Evolutionary conservation across 441 rosid species (phyloP), one percentile per base, ranked within the genome.

Genomic region (Euphorbia corollata): DNA sequence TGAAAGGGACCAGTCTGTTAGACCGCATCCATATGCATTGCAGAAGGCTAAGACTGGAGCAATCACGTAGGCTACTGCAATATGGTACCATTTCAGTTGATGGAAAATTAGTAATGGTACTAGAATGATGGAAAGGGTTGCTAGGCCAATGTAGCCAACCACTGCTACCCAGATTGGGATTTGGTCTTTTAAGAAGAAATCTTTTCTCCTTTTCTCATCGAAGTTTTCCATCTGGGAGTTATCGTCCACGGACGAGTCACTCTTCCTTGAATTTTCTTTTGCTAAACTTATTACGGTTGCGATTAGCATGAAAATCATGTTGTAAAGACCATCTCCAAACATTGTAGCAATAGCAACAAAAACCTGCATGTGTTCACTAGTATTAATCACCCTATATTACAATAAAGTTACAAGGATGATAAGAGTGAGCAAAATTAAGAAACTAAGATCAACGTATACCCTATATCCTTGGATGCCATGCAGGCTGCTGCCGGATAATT

Each of bases 1-100:
- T 30, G 96, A 97, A 0, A 92, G 86, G n/a, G 96, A 90, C 96
- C 96, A 89, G 54, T 92, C 97, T 0, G 96, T 88, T 60, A 92
- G 91, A 18, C 98, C 98, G 8, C 87, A 82, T 15, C 98, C 98
- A n/a, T 90, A 92, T 59, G 98, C 96, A 24, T 92, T 92, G 82
- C 98, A 92, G 83, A 92, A 92, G 75, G 91, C 95, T 23, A 92
- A 72, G 72, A 87, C 16, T 1, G 98, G 97, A 6, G 96, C 97
- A 23, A 90, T 78, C 19, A 63, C 36, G 39, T 88, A 90, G 54
- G 85, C 87, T 10, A 82, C 87, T 0, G 87, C 51, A 19, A 92
- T 79, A 71, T 89, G 90, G 72, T 92, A 90, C 90, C 89, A 90
- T 73, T 83, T 80, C 23, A 92, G 63, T 71, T 83, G 97, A 53